Evolutionary conservation across 768 basidiomycete genomes (phyloP).

Genomic region (Macrolepiota albuminosa): DNA sequence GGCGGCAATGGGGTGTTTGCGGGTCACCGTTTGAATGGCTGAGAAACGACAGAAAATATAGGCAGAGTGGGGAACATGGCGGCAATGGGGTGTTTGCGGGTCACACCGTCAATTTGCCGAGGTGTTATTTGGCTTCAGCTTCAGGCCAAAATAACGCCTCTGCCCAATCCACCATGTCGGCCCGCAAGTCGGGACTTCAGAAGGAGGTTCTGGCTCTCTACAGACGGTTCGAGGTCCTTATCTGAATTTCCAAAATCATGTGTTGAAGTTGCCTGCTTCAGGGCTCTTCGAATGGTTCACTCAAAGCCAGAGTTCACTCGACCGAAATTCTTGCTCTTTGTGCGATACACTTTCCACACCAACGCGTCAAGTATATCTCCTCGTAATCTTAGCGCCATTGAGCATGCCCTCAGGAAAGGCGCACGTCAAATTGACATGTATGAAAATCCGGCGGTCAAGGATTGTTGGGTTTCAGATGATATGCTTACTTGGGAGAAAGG

Average conservation of each 20-base stretch:
- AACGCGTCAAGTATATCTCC: constrained; percentile 59
- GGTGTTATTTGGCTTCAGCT: constrained; percentile 8
- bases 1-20: neutral
- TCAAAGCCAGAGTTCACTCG: constrained; percentile 59
- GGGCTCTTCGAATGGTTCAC: constrained; percentile 71
- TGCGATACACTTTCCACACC: constrained; percentile 65
- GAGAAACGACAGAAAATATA: no score
- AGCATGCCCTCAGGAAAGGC: constrained; percentile 73
- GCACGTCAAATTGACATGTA: constrained; percentile 64
- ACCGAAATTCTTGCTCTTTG: constrained; percentile 61
- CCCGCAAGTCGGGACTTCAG: constrained; percentile 39
- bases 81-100: neutral
- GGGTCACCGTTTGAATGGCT: no score
- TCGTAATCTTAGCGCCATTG: constrained; percentile 64
- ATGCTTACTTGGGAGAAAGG: constrained; percentile 63
- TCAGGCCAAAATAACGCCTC: constrained; percentile 6
- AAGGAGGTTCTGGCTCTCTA: constrained; percentile 48
- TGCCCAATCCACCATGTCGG: constrained; percentile 17
- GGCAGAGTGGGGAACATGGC: constrained; percentile 26
- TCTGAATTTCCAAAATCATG: neutral
- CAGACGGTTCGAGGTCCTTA: constrained; percentile 29
- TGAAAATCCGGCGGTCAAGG: constrained; percentile 60
- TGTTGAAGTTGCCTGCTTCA: constrained; percentile 21
- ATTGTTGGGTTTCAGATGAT: constrained; percentile 68
- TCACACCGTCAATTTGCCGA: constrained; percentile 2